Conservation (phyloP, 2,329 filamentous ascomycete species). For the Ceratocystis alfenasii region DNA sequence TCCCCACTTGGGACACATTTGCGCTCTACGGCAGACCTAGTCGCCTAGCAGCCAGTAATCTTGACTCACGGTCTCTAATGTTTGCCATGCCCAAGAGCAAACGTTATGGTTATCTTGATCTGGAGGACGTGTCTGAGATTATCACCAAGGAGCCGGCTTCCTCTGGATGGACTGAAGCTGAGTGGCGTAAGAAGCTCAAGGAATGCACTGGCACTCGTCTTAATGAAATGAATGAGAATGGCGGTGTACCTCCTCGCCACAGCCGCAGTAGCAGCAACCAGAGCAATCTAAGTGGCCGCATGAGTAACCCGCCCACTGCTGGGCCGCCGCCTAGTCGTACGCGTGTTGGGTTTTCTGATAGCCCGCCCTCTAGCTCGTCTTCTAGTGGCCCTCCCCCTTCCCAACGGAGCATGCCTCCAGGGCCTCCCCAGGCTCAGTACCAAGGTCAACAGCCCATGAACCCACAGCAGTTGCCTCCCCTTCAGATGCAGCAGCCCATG, state of each 20-base stretch:
- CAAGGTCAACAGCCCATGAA: constrained; percentile 6
- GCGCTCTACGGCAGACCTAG: constrained; percentile 80
- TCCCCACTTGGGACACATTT: constrained; percentile 90
- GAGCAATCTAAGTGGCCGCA: constrained; percentile 44
- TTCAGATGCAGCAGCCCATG: constrained; percentile 7
- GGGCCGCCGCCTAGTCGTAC: constrained; percentile 30
- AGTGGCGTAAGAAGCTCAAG: constrained; percentile 84
- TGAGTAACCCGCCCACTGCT: constrained; percentile 33
- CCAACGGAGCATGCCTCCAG: constrained; percentile 5
- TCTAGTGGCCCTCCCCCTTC: constrained; percentile 2
- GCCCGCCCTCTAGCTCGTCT: constrained; percentile 30
- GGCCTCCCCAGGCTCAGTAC: not conserved
- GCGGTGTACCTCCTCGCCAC: constrained; percentile 30
- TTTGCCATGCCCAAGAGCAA: constrained; percentile 90
- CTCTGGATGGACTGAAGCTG: constrained; percentile 64
- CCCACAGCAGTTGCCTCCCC: constrained; percentile 6
- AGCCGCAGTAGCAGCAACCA: constrained; percentile 47
- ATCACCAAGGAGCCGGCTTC: constrained; percentile 64
- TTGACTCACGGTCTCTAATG: constrained; percentile 85
- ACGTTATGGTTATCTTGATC: constrained; percentile 81
- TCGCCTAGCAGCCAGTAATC: constrained; percentile 72
- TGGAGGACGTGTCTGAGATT: constrained; percentile 68
- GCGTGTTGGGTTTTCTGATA: constrained; percentile 49
- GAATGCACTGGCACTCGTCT: constrained; percentile 74
- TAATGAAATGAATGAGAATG: constrained; percentile 46